Evolutionary conservation across 2,329 filamentous ascomycete species (phyloP), one percentile per base, ranked within the genome.

Genomic region (Alternaria sp.): DNA sequence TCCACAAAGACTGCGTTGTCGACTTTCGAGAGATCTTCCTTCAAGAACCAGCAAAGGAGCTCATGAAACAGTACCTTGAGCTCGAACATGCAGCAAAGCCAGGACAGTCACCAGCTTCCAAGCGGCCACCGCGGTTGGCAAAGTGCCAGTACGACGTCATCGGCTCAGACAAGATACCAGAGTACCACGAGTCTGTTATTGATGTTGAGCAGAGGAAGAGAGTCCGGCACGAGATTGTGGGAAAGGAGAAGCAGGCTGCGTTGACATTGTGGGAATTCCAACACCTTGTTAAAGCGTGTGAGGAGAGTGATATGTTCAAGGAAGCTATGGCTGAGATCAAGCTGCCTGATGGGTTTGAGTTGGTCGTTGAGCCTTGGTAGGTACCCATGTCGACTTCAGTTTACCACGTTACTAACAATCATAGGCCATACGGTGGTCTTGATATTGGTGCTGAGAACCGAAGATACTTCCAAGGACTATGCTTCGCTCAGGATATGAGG

Each of bases 61-160:
- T 81, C n/a, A 79, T 86, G 60, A 81, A 82, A 52, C 72, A 80
- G 12, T 86, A 83, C 62, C 79, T 87, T 5, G 80, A 81, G 0
- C 74, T 83, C 3, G 85, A 86, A 65, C 84, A 86, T 63, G 65
- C 73, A 30, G 75, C 77, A 49, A 70, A 58, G 28, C 76, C 80
- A 6, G 76, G 75, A 45, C 68, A 74, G n/a, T 80, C 75, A 57
- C 80, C 80, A 19, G 67, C 72, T 3, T 82, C 81, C 3, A 81
- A 81, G 13, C 78, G 81, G 3, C 85, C 85, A 13, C 79, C 83
- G 8, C 81, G 86, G 28, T 70, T 85, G 53, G 87, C 86, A 2
- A 81, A 84, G 47, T 84, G 85, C 32, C 83, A 85, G 66, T 89
- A 88, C 77, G 86, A 86, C 75, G 82, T 88, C 52, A 83, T 88